These are phyloP conservation scores for Citrus reticulata DNA, from an alignment of 345 rosid species.

Conservation along the genomic window DNA sequence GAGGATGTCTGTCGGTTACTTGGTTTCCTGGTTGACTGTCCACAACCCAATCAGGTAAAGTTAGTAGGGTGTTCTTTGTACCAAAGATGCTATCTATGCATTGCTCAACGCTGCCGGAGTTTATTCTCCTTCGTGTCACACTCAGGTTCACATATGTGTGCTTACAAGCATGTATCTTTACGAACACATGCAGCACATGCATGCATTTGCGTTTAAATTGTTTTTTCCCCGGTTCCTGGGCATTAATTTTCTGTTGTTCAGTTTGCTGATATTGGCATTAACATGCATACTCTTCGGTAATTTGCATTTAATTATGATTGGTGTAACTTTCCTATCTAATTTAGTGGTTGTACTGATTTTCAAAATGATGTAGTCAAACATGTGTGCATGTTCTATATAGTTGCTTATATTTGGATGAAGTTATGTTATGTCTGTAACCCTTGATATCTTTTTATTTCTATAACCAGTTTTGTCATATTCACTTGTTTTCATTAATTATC, in stretches of 20 bases:
- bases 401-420: background rate
- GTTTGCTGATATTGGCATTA: background rate
- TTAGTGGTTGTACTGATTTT: background rate
- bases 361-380: background rate
- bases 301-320: background rate
- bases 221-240: background rate
- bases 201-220: background rate
- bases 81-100: background rate
- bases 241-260: background rate
- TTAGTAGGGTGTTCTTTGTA: background rate
- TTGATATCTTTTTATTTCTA: background rate
- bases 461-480: background rate
- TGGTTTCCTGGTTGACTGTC: slow-evolving; percentile 94
- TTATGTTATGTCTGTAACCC: background rate
- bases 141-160: background rate
- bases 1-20: slow-evolving; percentile 83
- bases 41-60: slow-evolving; percentile 93
- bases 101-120: background rate
- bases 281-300: background rate
- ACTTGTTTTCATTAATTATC: background rate
- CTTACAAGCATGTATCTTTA: background rate
- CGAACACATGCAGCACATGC: background rate
- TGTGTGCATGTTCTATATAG: background rate
- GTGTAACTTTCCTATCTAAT: background rate
- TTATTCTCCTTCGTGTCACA: background rate